These are phyloP conservation scores for Acorus calamus DNA, from an alignment of 106 monocot species.

Conservation along the genomic window DNA sequence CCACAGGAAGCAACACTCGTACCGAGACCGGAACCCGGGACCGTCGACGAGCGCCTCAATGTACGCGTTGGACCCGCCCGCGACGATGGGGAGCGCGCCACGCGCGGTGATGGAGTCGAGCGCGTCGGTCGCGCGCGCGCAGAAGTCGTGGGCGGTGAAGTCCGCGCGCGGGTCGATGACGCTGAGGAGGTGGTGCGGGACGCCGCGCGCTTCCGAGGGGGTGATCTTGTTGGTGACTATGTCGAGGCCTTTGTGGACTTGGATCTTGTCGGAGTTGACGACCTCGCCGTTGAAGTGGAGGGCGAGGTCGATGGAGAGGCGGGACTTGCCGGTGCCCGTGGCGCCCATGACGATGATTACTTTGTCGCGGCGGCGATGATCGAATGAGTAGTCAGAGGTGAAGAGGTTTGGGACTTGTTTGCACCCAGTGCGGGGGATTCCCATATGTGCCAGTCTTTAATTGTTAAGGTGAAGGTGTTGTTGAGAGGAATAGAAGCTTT, in stretches of 20 bases:
- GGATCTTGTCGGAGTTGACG: conserved; percentile 75
- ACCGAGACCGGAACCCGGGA: conserved; percentile 20
- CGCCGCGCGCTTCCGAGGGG: conserved; percentile 27
- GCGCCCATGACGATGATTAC: conserved; percentile 46
- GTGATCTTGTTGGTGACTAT: conserved; percentile 64
- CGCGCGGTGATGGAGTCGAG: conserved; percentile 25
- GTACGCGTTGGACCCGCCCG: conserved; percentile 66
- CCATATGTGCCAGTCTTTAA: too few species aligned
- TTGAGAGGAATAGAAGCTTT: too few species aligned
- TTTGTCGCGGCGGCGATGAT: background rate
- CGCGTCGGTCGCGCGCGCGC: conserved; percentile 5
- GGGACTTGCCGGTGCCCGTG: conserved; percentile 59
- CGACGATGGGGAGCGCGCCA: conserved; percentile 43
- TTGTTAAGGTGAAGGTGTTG: too few species aligned
- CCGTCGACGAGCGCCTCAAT: conserved; percentile 44
- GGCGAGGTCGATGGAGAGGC: conserved; percentile 58
- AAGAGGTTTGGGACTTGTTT: too few species aligned
- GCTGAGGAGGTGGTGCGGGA: conserved; percentile 62
- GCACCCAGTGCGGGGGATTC: too few species aligned
- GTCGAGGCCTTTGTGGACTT: conserved; percentile 50
- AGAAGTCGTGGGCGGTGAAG: conserved; percentile 40
- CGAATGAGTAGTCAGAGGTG: too few species aligned
- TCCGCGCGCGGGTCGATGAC: conserved; percentile 35
- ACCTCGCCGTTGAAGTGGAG: conserved; percentile 31
- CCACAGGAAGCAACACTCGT: conserved; percentile 44